Evolutionary conservation across 2,329 filamentous ascomycete genomes (phyloP), one percentile per base, ranked within the genome.

Genomic region (Xylariales sp.): DNA sequence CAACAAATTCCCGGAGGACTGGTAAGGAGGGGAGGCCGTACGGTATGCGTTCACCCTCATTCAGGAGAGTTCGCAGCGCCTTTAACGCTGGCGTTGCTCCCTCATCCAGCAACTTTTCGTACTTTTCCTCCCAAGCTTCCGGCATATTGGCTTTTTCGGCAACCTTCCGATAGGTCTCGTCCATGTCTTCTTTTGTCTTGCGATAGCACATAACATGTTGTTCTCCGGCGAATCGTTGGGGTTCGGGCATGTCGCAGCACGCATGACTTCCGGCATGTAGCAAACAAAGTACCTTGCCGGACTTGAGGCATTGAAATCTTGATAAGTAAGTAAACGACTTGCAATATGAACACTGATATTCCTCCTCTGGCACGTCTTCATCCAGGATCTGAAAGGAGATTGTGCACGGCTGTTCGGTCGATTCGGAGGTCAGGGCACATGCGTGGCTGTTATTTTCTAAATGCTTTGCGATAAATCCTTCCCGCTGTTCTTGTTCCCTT

Each of bases 1-100:
- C 94, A 79, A 99, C 96, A 82, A 97, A 99, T 72, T 91, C 88
- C 81, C 90, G 92, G 74, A 99, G 86, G 74, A 93, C 88, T 74
- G 91, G 87, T 70, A 99, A 86, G 70, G 93, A 94, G 72, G 90
- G 89, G 69, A 99, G 87, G 65, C 93, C 91, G 84, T 93, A 97
- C 66, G 95, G 94, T 76, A 99, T 97, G 80, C 93, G 94, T 82
- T 99, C 96, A 80, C 96, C 96, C 84, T 99, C 96, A 77, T 91
- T 91, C 67, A 98, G 85, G 63, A 99, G 85, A 56, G 90, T 89
- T 71, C 95, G 91, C 74, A 99, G 85, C 73, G 90, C 85, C 82
- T 97, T 98, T 55, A 99, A 86, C 67, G 94, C 90, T 65, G 96
- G 96, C 59, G 88, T 92, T 48, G 92, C 87, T 76, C 93, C 93